phyloP scores from a whole-genome alignment of 257 asterid species.

The Scutellaria minor region DNA sequence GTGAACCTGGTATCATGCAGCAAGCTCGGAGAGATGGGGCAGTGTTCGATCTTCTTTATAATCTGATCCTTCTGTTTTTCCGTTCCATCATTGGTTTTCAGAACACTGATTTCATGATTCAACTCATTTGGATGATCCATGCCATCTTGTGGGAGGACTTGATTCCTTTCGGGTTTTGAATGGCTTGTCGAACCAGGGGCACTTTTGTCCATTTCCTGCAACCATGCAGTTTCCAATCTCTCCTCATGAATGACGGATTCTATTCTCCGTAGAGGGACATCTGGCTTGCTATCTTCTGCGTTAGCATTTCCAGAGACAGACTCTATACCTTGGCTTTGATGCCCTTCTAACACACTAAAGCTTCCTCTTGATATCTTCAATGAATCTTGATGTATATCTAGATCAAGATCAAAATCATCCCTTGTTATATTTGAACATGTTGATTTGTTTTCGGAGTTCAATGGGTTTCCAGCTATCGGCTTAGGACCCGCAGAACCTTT shows the following conservation, averaged over 20 bases:
- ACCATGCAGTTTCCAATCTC: slow-evolving; percentile 89
- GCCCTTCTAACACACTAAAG: slow-evolving; percentile 44
- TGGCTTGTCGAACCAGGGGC: slow-evolving; percentile 63
- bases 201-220: slow-evolving; percentile 87
- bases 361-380: slow-evolving; percentile 41
- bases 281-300: slow-evolving; percentile 49
- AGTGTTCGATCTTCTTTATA: slow-evolving; percentile 50
- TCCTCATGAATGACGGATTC: slow-evolving; percentile 86
- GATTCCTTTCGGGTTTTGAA: slow-evolving; percentile 83
- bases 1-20: slow-evolving; percentile 69
- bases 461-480: neutral
- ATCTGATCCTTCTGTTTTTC: slow-evolving; percentile 49
- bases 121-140: slow-evolving; percentile 53
- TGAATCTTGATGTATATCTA: slow-evolving; percentile 38
- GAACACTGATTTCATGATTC: slow-evolving; percentile 61
- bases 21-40: slow-evolving; percentile 83
- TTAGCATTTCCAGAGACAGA: slow-evolving; percentile 45
- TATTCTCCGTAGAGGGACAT: slow-evolving; percentile 66
- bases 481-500: slow-evolving; percentile 47
- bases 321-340: slow-evolving; percentile 38
- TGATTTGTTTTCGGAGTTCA: slow-evolving; percentile 35
- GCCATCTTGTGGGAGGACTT: slow-evolving; percentile 83
- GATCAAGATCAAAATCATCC: slow-evolving; percentile 33
- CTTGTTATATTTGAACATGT: slow-evolving; percentile 27
- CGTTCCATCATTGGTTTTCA: slow-evolving; percentile 55